Conservation (phyloP, 2,329 filamentous ascomycete genomes). For the Raffaelea ambrosiae region DNA sequence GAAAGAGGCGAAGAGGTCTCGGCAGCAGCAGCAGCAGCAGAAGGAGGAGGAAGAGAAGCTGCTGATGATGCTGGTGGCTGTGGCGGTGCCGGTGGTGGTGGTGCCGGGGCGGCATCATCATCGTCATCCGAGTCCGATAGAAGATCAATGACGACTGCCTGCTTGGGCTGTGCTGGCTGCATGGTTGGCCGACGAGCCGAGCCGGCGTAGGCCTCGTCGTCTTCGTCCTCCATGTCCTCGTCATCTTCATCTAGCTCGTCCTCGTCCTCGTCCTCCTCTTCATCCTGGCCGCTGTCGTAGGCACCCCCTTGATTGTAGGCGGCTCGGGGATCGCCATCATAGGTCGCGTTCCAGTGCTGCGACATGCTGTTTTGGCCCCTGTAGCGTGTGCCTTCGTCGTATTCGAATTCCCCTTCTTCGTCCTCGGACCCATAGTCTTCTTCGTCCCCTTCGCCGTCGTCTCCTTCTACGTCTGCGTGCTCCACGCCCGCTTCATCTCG, state of each 20-base stretch:
- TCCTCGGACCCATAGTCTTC: not conserved
- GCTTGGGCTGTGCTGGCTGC: not conserved
- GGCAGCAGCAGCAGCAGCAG: not conserved
- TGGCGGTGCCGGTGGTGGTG: not conserved
- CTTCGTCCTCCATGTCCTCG: not conserved
- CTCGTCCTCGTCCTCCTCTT: not conserved
- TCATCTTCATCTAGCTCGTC: not conserved
- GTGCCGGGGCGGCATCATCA: not conserved
- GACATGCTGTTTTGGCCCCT: too few relatives aligned
- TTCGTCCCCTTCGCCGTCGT: not conserved
- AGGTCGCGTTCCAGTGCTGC: too few relatives aligned
- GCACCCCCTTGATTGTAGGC: too few relatives aligned
- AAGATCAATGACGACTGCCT: slow-evolving; percentile 35
- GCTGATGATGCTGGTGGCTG: too few relatives aligned
- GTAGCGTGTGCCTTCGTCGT: not conserved
- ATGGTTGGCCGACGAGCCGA: not conserved
- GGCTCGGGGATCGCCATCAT: too few relatives aligned
- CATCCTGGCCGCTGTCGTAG: too few relatives aligned
- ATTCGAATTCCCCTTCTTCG: not conserved
- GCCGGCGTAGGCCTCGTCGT: not conserved
- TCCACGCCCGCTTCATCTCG: not conserved
- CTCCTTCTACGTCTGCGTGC: too few relatives aligned
- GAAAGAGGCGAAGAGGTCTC: too few relatives aligned
- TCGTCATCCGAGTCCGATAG: slow-evolving; percentile 36
- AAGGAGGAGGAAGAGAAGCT: too few relatives aligned